Base-by-base conservation (phyloP, 176 grass and related monocot species). In the Elymus sibiricus region DNA sequence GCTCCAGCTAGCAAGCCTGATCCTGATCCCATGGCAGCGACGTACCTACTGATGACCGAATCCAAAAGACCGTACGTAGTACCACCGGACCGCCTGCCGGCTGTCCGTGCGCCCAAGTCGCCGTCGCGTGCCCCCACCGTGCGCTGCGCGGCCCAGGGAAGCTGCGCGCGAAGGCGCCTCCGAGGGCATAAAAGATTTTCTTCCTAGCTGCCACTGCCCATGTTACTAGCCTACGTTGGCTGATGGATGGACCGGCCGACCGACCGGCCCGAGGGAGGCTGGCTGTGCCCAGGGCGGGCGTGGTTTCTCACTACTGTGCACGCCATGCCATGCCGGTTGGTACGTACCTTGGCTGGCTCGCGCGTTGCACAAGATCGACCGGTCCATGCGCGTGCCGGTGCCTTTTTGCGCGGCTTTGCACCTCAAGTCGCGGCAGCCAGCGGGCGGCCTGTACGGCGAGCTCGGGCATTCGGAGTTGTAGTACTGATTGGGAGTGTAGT, bases 1-100 rank as follows among this genome's bases (percentile, higher is more conserved):
- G 77, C 83, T 92, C 94, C 92, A 97, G 95, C 95, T 97, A 90
- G 79, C 88, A 62, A 5, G 34, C 17, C 63, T 15, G 5, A 53
- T 22, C 55, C 16, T 7, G 19, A 56, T 56, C 51, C 43, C 87
- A 66, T 66, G 82, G 82, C 82, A 84, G 39, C 43, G 22, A 28
- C 69, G 67, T 11, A n/a, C 51, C 6, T 56, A 3, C 59, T 35
- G 70, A 82, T 35, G 70, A 87, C 79, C 70, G 29, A 64, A 76
- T 58, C 56, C 39, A 43, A 6, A 28, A 47, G 22, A 22, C 69
- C 69, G 21, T 58, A 4, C 32, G 3, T 39, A 63, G 49, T 53
- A 53, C 49, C 49, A 7, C 49, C 49, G 49, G 17, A 19, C 65
- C 85, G 29, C 66, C 40, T 32, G 70, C 12, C 82, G 64, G 35